Percentiles rank a stretch among this genome's conserved stretches.
These are phyloP conservation scores for Speleostelium caveatum DNA, from an alignment of 78 protist genomes.

Conservation along the genomic window DNA sequence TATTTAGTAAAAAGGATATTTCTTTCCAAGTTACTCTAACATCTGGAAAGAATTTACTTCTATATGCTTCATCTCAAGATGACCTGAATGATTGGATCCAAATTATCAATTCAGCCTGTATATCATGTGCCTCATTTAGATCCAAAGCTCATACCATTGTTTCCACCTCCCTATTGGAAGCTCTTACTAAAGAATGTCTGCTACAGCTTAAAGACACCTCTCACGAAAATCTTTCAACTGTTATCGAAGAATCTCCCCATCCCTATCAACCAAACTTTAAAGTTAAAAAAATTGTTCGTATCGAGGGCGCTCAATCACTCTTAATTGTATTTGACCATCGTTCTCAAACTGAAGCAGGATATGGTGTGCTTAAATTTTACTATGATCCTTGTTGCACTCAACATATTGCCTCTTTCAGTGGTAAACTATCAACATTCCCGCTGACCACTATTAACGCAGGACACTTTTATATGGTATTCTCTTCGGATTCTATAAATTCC, in stretches of 20 bases:
- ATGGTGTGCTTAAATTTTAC: conserved; percentile 24
- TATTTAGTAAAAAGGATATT: conserved; percentile 3
- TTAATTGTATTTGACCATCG: conserved; percentile 26
- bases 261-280: conserved; percentile 47
- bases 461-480: conserved; percentile 43
- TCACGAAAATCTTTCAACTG: background rate
- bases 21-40: conserved; percentile 52
- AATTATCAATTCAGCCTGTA: conserved; percentile 52
- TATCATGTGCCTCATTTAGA: conserved; percentile 30
- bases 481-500: conserved; percentile 21
- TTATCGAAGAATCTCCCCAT: conserved; percentile 57
- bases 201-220: conserved; percentile 29
- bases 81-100: conserved; percentile 53
- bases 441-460: conserved; percentile 20
- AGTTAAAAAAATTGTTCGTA: conserved; percentile 40
- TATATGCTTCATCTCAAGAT: conserved; percentile 30
- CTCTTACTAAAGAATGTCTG: conserved; percentile 27
- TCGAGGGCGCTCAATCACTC: conserved; percentile 59
- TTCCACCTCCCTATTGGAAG: conserved; percentile 18
- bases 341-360: conserved; percentile 38
- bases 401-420: conserved; percentile 38
- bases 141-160: conserved; percentile 32
- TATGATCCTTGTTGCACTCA: conserved; percentile 56
- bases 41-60: conserved; percentile 29
- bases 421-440: conserved; percentile 23